phyloP scores from a whole-genome alignment of 345 rosid genomes.

The Laguncularia racemosa region DNA sequence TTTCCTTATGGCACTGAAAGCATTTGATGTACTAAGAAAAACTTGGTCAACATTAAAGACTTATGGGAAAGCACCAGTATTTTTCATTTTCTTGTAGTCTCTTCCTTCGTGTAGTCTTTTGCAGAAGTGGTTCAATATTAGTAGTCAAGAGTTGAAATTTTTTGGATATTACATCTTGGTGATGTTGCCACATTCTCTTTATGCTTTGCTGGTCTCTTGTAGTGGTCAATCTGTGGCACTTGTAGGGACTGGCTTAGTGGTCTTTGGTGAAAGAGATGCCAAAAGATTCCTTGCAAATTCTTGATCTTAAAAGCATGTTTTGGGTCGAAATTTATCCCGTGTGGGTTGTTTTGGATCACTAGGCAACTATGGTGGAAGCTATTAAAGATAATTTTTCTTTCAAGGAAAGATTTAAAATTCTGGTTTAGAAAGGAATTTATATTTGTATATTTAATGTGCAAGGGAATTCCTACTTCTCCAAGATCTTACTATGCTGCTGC shows the following conservation, averaged over 20 bases:
- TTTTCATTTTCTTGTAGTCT: constrained; percentile 12
- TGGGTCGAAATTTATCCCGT: constrained; percentile 96
- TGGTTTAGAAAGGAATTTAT: too few species aligned
- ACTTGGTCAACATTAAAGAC: constrained; percentile 89
- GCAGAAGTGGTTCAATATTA: too few species aligned
- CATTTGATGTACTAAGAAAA: constrained; percentile 62
- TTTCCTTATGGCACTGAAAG: constrained; percentile 84
- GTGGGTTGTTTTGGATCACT: constrained; percentile 39
- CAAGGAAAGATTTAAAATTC: too few species aligned
- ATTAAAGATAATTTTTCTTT: too few species aligned
- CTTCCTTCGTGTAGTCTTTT: background rate
- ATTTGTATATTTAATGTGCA: constrained; percentile 17
- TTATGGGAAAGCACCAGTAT: constrained; percentile 95
- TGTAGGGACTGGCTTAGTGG: constrained; percentile 75
- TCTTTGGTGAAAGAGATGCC: constrained; percentile 98
- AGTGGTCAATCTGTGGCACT: constrained; percentile 95
- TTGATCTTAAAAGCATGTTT: constrained; percentile 94
- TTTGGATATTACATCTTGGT: too few species aligned
- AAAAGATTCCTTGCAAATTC: constrained; percentile 80
- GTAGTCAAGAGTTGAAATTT: too few species aligned
- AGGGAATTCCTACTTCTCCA: constrained; percentile 93
- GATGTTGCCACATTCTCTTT: constrained; percentile 2
- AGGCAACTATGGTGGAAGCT: too few species aligned
- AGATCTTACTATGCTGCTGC: constrained; percentile 99
- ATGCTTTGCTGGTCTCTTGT: constrained; percentile 70